Percentiles rank a stretch among this genome's conserved stretches.
Evolutionary conservation across 257 asterid species (phyloP).

Genomic region (Salvia rosmarinus): DNA sequence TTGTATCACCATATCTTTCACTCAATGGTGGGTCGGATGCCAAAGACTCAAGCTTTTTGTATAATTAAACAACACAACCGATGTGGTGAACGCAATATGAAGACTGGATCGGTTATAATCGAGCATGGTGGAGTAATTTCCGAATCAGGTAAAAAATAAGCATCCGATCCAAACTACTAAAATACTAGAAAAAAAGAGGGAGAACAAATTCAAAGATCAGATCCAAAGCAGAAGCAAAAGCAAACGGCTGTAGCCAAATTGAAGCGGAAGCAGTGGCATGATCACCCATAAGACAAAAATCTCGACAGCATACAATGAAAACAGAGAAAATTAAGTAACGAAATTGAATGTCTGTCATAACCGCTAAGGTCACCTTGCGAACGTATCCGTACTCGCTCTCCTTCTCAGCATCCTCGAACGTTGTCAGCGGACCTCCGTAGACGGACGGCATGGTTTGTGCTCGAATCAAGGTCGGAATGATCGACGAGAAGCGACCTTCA

Average conservation of each 20-base stretch:
- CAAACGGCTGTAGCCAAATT: conserved; percentile 15
- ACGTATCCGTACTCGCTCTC: conserved; percentile 99
- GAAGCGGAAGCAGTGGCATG: conserved; percentile 30
- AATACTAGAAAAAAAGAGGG: not conserved
- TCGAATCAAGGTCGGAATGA: conserved; percentile 40
- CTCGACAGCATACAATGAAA: not conserved
- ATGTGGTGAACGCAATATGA: conserved; percentile 17
- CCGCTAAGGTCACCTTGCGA: conserved; percentile 63
- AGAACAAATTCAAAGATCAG: not conserved
- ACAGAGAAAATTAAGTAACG: conserved; percentile 19
- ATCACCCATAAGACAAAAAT: not conserved
- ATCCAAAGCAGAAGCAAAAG: conserved; percentile 27
- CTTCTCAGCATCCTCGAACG: conserved; percentile 99
- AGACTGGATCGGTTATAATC: not conserved
- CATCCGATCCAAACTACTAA: conserved; percentile 31
- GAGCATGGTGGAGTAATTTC: conserved; percentile 11
- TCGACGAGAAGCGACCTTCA: conserved; percentile 19
- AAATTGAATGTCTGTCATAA: conserved; percentile 15
- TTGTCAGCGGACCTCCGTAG: conserved; percentile 78
- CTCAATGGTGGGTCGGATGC: not conserved
- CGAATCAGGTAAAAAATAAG: conserved; percentile 23
- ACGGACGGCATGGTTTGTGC: conserved; percentile 64
- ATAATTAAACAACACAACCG: not conserved
- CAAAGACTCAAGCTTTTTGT: not conserved
- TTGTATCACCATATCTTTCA: not conserved